These are phyloP conservation scores for Larix sibirica DNA, from an alignment of 83 land plant species.

Conservation along the genomic window DNA sequence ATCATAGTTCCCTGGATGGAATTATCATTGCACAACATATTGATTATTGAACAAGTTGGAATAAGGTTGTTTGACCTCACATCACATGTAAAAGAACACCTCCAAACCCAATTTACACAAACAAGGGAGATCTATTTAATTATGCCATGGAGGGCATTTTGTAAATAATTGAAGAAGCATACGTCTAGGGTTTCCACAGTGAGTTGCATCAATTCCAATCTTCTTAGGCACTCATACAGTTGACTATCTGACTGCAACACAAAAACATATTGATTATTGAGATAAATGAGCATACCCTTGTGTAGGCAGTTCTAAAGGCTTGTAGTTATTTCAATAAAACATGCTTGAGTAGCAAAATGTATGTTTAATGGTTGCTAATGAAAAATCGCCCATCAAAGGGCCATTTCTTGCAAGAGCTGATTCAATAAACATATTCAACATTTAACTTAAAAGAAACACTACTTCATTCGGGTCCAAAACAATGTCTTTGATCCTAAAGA, in stretches of 20 bases:
- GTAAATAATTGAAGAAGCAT: not conserved
- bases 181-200: slow-evolving; percentile 65
- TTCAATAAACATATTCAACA: too few species aligned
- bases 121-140: too few species aligned
- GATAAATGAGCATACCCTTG: not conserved
- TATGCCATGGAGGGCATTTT: too few species aligned
- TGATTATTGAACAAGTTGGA: not conserved
- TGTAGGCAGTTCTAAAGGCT: not conserved
- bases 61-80: not conserved
- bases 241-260: slow-evolving; percentile 51
- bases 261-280: not conserved
- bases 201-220: slow-evolving; percentile 63
- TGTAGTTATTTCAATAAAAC: not conserved
- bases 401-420: too few species aligned
- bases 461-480: slow-evolving; percentile 35
- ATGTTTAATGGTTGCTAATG: too few species aligned
- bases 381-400: too few species aligned
- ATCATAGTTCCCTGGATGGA: slow-evolving; percentile 61
- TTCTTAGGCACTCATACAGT: slow-evolving; percentile 54
- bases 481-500: slow-evolving; percentile 64
- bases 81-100: too few species aligned
- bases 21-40: not conserved
- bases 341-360: not conserved
- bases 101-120: not conserved
- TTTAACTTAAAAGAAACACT: not conserved